Conservation (phyloP, 1,139 yeast genomes). For the Nakaseomyces nivariensis region DNA sequence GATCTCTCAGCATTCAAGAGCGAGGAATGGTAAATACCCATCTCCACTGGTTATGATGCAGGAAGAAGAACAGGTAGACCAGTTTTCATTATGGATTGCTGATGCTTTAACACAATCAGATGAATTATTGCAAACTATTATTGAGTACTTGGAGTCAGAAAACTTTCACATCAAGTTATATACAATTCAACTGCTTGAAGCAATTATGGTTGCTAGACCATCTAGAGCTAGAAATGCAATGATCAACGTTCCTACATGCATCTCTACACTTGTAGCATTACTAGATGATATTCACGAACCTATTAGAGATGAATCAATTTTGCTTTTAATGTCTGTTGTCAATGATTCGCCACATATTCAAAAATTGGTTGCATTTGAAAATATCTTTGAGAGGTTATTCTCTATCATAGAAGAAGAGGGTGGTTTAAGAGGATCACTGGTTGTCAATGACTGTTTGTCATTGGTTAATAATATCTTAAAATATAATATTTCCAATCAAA, state of each 20-base stretch:
- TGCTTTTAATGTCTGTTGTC: conserved; percentile 74
- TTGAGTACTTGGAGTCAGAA: conserved; percentile 45
- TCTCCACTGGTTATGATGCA: conserved; percentile 56
- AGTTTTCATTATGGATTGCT: conserved; percentile 88
- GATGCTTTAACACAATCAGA: conserved; percentile 78
- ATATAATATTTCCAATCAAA: conserved; percentile 86
- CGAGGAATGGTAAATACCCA: conserved; percentile 74
- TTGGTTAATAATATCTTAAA: conserved; percentile 61
- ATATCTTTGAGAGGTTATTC: conserved; percentile 75
- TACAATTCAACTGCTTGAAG: conserved; percentile 75
- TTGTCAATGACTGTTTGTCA: conserved; percentile 82
- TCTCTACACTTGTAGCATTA: conserved; percentile 61
- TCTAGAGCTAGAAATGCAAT: conserved; percentile 64
- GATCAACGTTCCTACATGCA: conserved; percentile 65
- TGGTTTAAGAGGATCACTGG: conserved; percentile 80
- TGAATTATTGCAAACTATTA: conserved; percentile 47
- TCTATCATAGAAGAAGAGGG: conserved; percentile 77
- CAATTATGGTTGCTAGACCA: conserved; percentile 71
- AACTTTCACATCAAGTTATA: conserved; percentile 76
- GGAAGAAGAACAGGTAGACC: conserved; percentile 71
- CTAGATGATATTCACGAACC: conserved; percentile 74
- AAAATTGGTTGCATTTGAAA: conserved; percentile 89
- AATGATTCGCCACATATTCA: conserved; percentile 81
- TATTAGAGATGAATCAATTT: conserved; percentile 78
- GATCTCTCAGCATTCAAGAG: conserved; percentile 67